These are phyloP conservation scores for Aureobasidium sp. DNA, from an alignment of 2,329 filamentous ascomycete species.

Conservation along the genomic window DNA sequence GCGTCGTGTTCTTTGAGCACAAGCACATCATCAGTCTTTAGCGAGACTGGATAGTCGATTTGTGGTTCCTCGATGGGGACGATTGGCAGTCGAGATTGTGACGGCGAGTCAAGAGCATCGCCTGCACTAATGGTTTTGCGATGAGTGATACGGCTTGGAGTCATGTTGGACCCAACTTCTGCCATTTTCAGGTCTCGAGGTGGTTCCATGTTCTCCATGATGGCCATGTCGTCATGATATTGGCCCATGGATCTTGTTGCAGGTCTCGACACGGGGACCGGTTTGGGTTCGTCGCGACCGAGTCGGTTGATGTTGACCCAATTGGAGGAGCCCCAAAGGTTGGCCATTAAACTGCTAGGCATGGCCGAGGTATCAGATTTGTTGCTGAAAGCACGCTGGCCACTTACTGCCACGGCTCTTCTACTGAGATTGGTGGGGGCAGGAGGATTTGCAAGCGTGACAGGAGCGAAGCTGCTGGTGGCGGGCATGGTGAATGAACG, in stretches of 20 bases:
- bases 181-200: constrained; percentile 15
- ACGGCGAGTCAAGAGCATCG: constrained; percentile 6
- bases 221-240: constrained; percentile 22
- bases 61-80: constrained; percentile 51
- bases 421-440: constrained; percentile 79
- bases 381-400: constrained; percentile 58
- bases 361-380: constrained; percentile 56
- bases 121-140: constrained; percentile 45
- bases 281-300: constrained; percentile 43
- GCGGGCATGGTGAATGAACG: constrained; percentile 34
- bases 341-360: constrained; percentile 80
- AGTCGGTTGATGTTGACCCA: constrained; percentile 63
- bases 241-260: constrained; percentile 14
- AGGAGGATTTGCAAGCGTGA: constrained; percentile 74
- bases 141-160: constrained; percentile 29
- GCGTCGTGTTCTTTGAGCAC: constrained; percentile 70
- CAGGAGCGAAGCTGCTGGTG: constrained; percentile 63
- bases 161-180: constrained; percentile 2
- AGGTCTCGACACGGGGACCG: constrained; percentile 16
- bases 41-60: constrained; percentile 70
- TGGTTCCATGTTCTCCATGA: constrained; percentile 22
- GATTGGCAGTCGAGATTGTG: background rate
- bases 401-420: constrained; percentile 70
- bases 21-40: constrained; percentile 67
- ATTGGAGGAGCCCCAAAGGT: constrained; percentile 83